Evolutionary conservation across 805 yeast genomes (phyloP).

Genomic region (Candida maesae): DNA sequence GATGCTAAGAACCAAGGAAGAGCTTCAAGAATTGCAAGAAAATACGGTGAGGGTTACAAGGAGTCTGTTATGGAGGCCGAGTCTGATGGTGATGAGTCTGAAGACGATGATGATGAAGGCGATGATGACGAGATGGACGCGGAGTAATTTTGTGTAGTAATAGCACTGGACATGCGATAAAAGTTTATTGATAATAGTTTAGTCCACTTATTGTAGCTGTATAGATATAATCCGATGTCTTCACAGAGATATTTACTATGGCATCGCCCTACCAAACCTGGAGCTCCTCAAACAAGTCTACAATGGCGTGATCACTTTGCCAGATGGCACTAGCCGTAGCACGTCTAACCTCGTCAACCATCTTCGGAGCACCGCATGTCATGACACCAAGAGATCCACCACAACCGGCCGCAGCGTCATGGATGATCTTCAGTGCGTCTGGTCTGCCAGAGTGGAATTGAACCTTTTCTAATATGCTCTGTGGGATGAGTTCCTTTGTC

Average conservation of each 20-base stretch:
- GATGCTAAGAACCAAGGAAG: constrained; percentile 53
- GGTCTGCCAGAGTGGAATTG: background rate
- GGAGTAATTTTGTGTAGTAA: no score
- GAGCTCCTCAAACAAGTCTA: constrained; percentile 72
- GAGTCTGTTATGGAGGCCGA: constrained; percentile 64
- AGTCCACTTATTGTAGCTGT: no score
- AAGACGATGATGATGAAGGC: constrained; percentile 38
- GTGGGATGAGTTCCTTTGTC: no score
- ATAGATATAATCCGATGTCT: no score
- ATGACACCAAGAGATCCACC: constrained; percentile 42
- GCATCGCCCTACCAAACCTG: constrained; percentile 50
- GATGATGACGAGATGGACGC: constrained; percentile 1
- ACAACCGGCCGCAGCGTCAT: background rate
- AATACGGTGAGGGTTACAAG: constrained; percentile 47
- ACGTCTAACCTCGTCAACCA: constrained; percentile 54
- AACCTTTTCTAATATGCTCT: no score
- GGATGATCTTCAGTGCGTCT: background rate
- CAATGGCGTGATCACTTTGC: constrained; percentile 40
- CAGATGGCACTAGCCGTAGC: constrained; percentile 39
- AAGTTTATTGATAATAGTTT: no score
- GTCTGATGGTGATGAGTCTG: constrained; percentile 58
- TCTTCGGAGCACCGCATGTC: constrained; percentile 60
- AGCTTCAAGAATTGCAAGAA: constrained; percentile 73
- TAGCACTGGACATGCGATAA: no score
- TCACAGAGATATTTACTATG: no score